Conservation (phyloP, 805 yeast species). For the Yarrowia deformans region DNA sequence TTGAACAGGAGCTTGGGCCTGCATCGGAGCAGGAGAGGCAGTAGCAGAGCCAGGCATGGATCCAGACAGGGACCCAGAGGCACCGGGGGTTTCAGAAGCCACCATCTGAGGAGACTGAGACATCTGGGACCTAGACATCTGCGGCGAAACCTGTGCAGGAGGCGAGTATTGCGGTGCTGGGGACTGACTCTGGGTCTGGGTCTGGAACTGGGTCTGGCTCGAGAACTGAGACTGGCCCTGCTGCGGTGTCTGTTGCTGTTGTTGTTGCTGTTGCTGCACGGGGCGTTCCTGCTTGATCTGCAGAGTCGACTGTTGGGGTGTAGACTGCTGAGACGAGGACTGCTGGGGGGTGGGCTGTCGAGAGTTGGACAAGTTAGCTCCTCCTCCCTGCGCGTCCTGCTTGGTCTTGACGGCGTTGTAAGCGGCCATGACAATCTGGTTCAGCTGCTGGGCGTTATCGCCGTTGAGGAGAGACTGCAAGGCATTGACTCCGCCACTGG, state of each 20-base stretch:
- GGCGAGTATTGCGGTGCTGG: conserved; percentile 30
- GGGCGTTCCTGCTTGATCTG: conserved; percentile 30
- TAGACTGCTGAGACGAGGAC: conserved; percentile 9
- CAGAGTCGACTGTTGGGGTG: conserved; percentile 30
- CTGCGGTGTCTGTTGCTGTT: not conserved
- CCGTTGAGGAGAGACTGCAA: conserved; percentile 44
- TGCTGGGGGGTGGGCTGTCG: conserved; percentile 22
- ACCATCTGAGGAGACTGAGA: conserved; percentile 16
- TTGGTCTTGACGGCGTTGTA: conserved; percentile 41
- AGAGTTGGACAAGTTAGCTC: not conserved
- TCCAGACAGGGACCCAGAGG: conserved; percentile 15
- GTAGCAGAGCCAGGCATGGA: conserved; percentile 22
- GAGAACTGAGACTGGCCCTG: conserved; percentile 40
- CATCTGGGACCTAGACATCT: not conserved
- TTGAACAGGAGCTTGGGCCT: conserved; percentile 1
- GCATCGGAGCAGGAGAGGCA: conserved; percentile 10
- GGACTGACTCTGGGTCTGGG: conserved; percentile 19
- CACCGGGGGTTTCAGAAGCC: not conserved
- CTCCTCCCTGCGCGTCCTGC: conserved; percentile 29
- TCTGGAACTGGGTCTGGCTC: conserved; percentile 3
- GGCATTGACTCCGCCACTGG: conserved; percentile 47
- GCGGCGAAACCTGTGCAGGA: conserved; percentile 16
- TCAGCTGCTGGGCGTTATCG: conserved; percentile 45
- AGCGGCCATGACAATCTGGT: conserved; percentile 43
- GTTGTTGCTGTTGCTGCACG: conserved; percentile 3